phyloP scores from a whole-genome alignment of 2,329 filamentous ascomycete species.

The Colletotrichum graminicola region DNA sequence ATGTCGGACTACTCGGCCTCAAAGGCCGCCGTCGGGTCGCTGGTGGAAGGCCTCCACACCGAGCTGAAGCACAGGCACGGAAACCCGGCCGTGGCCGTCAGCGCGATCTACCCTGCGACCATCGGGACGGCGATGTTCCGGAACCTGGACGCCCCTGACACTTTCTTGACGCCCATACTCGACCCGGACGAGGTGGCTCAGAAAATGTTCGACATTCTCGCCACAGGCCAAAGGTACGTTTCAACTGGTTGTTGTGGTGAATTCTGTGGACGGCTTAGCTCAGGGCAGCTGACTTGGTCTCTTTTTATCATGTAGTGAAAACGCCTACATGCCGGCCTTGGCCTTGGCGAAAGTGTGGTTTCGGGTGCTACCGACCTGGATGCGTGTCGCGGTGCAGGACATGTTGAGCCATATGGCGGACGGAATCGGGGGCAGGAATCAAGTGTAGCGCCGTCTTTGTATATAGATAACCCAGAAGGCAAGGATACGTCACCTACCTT shows the following conservation, averaged over 20 bases:
- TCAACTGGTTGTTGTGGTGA: not conserved
- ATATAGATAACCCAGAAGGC: not conserved
- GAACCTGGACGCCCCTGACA: not conserved
- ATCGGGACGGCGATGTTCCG: conserved; percentile 6
- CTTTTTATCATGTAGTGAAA: not conserved
- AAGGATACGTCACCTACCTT: not conserved
- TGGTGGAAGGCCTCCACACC: conserved; percentile 68
- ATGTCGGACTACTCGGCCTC: conserved; percentile 71
- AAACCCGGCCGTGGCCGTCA: conserved; percentile 63
- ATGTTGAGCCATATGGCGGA: not conserved
- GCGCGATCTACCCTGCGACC: not conserved
- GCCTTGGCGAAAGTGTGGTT: not conserved
- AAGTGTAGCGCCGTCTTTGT: not conserved
- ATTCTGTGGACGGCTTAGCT: not conserved
- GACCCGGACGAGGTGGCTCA: not conserved
- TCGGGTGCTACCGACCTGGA: not conserved
- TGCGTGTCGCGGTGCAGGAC: not conserved
- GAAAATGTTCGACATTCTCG: not conserved
- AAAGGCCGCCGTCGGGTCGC: conserved; percentile 69
- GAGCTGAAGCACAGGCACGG: conserved; percentile 66
- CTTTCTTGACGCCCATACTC: not conserved
- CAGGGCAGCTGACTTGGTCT: not conserved
- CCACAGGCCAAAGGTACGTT: not conserved
- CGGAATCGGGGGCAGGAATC: not conserved
- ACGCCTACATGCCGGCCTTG: not conserved